Evolutionary conservation across 306 rosid genomes (phyloP).

Genomic region (Abrus precatorius): DNA sequence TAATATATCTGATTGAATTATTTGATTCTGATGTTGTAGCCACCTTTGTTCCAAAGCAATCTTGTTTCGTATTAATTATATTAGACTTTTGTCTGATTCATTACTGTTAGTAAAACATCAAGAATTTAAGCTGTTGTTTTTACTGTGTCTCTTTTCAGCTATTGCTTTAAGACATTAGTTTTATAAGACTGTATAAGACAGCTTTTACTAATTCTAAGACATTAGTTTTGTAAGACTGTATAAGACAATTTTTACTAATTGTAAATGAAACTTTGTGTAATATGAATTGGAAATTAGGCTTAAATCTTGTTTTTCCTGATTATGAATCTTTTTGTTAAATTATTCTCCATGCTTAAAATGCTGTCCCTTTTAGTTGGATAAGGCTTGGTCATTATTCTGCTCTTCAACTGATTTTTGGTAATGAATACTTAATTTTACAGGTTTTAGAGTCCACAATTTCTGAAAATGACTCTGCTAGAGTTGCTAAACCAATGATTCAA

Average conservation of each 20-base stretch:
- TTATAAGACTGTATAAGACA: neutral
- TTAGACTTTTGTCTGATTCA: neutral
- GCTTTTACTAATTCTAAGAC: neutral
- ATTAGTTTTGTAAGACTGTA: too few relatives aligned
- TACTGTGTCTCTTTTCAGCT: neutral
- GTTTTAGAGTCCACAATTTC: constrained; percentile 66
- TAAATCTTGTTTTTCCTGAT: constrained; percentile 16
- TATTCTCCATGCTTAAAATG: neutral
- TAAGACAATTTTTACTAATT: constrained; percentile 9
- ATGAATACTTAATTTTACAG: constrained; percentile 47
- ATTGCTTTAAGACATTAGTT: neutral
- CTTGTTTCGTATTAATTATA: neutral
- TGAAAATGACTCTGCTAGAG: constrained; percentile 63
- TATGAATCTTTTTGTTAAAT: neutral
- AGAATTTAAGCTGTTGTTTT: constrained; percentile 6
- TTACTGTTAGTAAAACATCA: neutral
- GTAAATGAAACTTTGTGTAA: neutral
- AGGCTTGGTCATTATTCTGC: constrained; percentile 31
- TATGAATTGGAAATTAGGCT: neutral
- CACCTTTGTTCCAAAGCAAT: neutral
- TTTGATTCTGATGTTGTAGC: constrained; percentile 30
- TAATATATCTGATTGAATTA: neutral
- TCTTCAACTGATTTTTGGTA: constrained; percentile 22
- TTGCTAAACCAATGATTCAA: constrained; percentile 51
- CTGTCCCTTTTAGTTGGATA: neutral